Percentiles rank a stretch among this genome's conserved stretches.
phyloP scores from a whole-genome alignment of 1,139 yeast genomes.

The Geotrichum restrictum region DNA sequence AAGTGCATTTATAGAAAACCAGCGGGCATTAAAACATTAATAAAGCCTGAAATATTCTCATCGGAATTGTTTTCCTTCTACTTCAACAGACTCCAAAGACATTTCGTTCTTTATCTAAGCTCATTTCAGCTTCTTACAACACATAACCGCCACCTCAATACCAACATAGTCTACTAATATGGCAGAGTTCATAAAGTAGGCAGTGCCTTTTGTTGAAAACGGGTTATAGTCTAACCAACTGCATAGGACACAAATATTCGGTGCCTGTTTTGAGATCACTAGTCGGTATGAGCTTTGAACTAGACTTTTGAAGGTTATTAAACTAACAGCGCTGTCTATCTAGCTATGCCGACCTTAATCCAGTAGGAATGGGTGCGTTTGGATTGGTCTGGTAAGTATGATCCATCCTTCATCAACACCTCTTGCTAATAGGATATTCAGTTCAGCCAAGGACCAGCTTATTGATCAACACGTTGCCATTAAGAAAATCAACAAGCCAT shows the following conservation, averaged over 20 bases:
- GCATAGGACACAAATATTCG: slow-evolving; percentile 48
- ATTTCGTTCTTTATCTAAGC: too few species aligned
- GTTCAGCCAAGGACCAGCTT: slow-evolving; percentile 83
- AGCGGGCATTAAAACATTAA: too few species aligned
- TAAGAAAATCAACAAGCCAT: slow-evolving; percentile 96
- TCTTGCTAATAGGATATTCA: neutral
- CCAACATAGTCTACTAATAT: too few species aligned
- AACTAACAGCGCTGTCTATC: too few species aligned
- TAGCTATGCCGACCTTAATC: slow-evolving; percentile 84
- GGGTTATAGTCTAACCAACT: too few species aligned
- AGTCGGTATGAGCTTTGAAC: slow-evolving; percentile 36
- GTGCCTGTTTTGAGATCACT: slow-evolving; percentile 68
- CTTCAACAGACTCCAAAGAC: too few species aligned
- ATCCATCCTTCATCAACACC: neutral
- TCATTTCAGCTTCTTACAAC: too few species aligned
- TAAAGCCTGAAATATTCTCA: too few species aligned
- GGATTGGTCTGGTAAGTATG: slow-evolving; percentile 69
- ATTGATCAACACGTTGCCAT: slow-evolving; percentile 94
- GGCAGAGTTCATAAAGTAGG: slow-evolving; percentile 35
- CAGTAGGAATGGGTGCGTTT: slow-evolving; percentile 99
- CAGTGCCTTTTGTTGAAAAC: too few species aligned
- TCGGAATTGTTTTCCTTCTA: too few species aligned
- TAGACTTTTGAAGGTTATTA: too few species aligned
- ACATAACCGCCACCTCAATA: neutral
- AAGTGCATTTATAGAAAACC: too few species aligned